Base-by-base conservation (phyloP, 192 early-diverging fungal genomes). In the Coemansia asiatica region DNA sequence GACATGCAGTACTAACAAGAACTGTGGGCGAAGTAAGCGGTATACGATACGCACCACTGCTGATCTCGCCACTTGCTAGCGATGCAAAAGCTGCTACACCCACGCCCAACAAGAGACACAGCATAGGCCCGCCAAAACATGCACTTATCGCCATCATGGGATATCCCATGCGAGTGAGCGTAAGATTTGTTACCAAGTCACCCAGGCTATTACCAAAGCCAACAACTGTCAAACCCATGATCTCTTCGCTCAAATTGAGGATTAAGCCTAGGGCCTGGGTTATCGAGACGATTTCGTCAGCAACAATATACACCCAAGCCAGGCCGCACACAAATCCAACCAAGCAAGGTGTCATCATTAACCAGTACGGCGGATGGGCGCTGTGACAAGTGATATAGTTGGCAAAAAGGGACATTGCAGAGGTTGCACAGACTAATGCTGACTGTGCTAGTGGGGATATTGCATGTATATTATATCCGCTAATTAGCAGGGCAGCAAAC, bases 131-230 rank as follows among this genome's bases (percentile, higher is more conserved):
- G 26, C 94, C 95, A 79, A 93, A 96, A 58, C 95, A 97, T 0
- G 96, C 96, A 23, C 90, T 90, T 46, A 98, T 86, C 1, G 95
- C 96, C 95, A 98, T 98, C 60, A 89, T 85, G 19, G 95, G 93
- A 66, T 85, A 95, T 2, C 95, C 95, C 90, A 93, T 90, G 61
- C 83, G 85, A 3, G 96, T 94, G 58, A 98, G 91, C 22, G 90
- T 91, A 21, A 95, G 79, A 69, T 98, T 96, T 12, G 96, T 95
- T 23, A 97, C 90, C 60, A 98, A 84, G 64, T 98, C 96, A 56
- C 92, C 92, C 23, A 94, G 72, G 62, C 90, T 90, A 69, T 92
- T 90, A 18, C 91, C 90, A 72, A 95, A 83, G 3, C 94, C 94
- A 79, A 96, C 92, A 10, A 98, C 70, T 2, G 92, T 93, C 54